Percentiles rank a stretch among this genome's conserved stretches.
These are phyloP conservation scores for Phytophthora multivora DNA, from an alignment of 352 stramenopile genomes.

Conservation along the genomic window DNA sequence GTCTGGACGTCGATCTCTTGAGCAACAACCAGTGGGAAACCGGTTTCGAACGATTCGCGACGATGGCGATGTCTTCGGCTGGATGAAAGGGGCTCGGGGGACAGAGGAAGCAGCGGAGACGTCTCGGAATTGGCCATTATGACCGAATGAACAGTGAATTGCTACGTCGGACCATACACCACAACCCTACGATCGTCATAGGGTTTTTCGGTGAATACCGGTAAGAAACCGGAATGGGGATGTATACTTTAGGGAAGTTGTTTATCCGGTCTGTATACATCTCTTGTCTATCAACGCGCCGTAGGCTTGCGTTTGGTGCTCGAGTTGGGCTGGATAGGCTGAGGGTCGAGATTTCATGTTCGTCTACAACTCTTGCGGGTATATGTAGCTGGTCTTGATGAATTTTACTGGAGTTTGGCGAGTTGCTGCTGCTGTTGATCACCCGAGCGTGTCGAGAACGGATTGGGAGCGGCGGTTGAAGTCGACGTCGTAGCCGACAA, in stretches of 20 bases:
- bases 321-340: too few relatives aligned
- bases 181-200: constrained; percentile 22
- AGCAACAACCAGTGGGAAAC: constrained; percentile 37
- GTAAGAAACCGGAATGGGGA: background rate
- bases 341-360: background rate
- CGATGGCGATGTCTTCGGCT: constrained; percentile 14
- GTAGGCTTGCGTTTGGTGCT: background rate
- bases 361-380: background rate
- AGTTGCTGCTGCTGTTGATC: constrained; percentile 6
- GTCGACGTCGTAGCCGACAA: constrained; percentile 65
- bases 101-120: constrained; percentile 29
- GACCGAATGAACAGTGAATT: background rate
- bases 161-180: constrained; percentile 25
- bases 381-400: background rate
- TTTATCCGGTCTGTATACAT: constrained; percentile 15
- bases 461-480: constrained; percentile 52
- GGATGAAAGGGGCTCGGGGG: constrained; percentile 16
- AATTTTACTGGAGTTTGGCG: constrained; percentile 7
- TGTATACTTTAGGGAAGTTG: constrained; percentile 6
- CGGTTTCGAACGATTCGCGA: constrained; percentile 41
- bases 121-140: constrained; percentile 25
- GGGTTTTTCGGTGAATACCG: constrained; percentile 18
- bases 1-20: constrained; percentile 21
- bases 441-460: constrained; percentile 51
- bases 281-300: constrained; percentile 18